A percentile compares a stretch with the other conserved stretches of the same genome.
phyloP scores from a whole-genome alignment of 305 asterid genomes.

The Fraxinus sp. region DNA sequence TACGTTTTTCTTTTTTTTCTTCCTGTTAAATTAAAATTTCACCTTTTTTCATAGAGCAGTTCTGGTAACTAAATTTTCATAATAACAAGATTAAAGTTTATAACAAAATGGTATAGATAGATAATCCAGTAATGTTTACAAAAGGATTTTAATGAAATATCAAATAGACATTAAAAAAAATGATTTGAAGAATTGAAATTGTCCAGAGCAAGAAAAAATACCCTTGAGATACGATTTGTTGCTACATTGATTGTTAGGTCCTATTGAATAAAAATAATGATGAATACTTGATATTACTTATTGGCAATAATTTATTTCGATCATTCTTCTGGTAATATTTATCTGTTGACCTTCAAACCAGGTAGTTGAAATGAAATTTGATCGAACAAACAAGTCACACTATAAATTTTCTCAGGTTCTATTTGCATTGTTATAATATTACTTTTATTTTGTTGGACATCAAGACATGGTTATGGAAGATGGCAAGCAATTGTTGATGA shows the following conservation, averaged over 20 bases:
- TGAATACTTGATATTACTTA: constrained; percentile 11
- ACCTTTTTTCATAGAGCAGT: neutral
- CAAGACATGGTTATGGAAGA: constrained; percentile 97
- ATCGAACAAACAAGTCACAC: neutral
- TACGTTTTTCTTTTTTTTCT: constrained; percentile 26
- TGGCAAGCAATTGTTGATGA: constrained; percentile 98
- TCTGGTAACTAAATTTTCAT: neutral
- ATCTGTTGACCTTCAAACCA: constrained; percentile 17
- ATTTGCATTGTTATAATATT: constrained; percentile 13
- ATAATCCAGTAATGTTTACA: neutral
- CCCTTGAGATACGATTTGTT: neutral
- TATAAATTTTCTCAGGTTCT: constrained; percentile 7
- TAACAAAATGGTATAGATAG: constrained; percentile 5
- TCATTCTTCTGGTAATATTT: constrained; percentile 2
- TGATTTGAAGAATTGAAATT: neutral
- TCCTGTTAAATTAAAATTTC: constrained; percentile 18
- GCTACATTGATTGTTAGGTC: constrained; percentile 20
- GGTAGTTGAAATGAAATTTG: constrained; percentile 13
- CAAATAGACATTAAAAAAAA: neutral
- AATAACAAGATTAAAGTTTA: neutral
- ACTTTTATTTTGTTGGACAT: constrained; percentile 31
- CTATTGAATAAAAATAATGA: constrained; percentile 19
- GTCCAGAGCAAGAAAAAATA: neutral
- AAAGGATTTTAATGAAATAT: neutral
- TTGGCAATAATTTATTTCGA: constrained; percentile 12